Evolutionary conservation across 2,329 filamentous ascomycete species (phyloP).

Genomic region (Tolypocladium inflatum): DNA sequence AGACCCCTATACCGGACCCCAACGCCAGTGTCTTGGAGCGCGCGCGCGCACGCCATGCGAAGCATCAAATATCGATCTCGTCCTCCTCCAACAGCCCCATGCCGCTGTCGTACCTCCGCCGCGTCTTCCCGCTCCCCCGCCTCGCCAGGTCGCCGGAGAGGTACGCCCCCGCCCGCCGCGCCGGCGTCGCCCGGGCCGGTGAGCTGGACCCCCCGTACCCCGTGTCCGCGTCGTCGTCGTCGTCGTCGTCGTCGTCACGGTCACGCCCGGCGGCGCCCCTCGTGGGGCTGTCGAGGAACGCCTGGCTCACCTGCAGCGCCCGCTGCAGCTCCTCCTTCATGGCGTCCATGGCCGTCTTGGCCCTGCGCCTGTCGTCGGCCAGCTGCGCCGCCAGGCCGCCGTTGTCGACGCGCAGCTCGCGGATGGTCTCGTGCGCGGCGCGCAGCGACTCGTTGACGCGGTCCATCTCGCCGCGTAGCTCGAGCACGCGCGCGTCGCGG

Average conservation of each 20-base stretch:
- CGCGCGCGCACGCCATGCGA: background rate
- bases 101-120: conserved; percentile 43
- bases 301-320: conserved; percentile 35
- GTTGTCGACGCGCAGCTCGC: conserved; percentile 36
- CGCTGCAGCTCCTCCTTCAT: conserved; percentile 43
- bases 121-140: conserved; percentile 25
- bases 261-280: background rate
- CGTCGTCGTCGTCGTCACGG: background rate
- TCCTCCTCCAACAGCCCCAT: conserved; percentile 47
- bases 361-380: conserved; percentile 27
- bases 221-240: background rate
- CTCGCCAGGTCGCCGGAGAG: conserved; percentile 18
- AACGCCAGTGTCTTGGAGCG: background rate
- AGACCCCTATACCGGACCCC: too few species aligned
- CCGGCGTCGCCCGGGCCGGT: background rate
- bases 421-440: conserved; percentile 35
- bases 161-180: conserved; percentile 8
- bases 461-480: conserved; percentile 40
- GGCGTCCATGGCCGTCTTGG: conserved; percentile 34
- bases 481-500: conserved; percentile 38
- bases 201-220: background rate
- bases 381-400: conserved; percentile 23
- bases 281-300: conserved; percentile 21
- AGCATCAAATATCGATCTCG: conserved; percentile 24
- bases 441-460: conserved; percentile 34